Evolutionary conservation across 495 filamentous ascomycete genomes (phyloP), one percentile per base, ranked within the genome.

Genomic region (Xylaria castorea): DNA sequence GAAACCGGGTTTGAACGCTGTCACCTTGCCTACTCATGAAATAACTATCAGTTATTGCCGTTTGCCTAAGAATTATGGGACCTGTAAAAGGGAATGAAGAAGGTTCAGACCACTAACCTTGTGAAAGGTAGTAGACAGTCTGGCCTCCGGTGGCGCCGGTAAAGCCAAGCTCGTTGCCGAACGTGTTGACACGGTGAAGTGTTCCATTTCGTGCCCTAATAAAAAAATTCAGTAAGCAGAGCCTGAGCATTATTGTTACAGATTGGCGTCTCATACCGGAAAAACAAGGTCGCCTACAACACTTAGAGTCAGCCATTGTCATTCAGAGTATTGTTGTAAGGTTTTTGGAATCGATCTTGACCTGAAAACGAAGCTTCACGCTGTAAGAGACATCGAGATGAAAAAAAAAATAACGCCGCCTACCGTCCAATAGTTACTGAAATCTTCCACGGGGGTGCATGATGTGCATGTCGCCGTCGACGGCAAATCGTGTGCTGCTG

Each of bases 1-100:
- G 77, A 86, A 86, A 20, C 84, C 83, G 57, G 81, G 75, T 67
- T 77, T 77, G 74, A 85, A 85, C 7, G 82, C 81, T 1, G 82
- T 85, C 55, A 81, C 78, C 68, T 80, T 80, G 69, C 77, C 74
- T 36, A 77, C 34, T 44, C 34, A 27, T 0, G 1, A 42, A 32
- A 38, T 27, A 67, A 3, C 8, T 11, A 9, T 67, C 30, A 55
- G 48, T 40, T 4, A 40, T 5, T 38, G 5, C n/a, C n/a, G 20
- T 8, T 67, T 36, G 18, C 44, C 6, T 22, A 12, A 55, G 27
- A 32, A 14, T 14, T 51, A 27, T 11, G 20, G 27, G 40, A 27
- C n/a, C 3, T 25, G 18, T 32, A 9, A 20, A 14, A 12, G n/a
- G 3, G 14, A 30, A 46, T 34, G 3, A 46, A 50, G 11, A 48